phyloP scores from a whole-genome alignment of 192 early-diverging fungal species.

The Blastocladiella britannica region DNA sequence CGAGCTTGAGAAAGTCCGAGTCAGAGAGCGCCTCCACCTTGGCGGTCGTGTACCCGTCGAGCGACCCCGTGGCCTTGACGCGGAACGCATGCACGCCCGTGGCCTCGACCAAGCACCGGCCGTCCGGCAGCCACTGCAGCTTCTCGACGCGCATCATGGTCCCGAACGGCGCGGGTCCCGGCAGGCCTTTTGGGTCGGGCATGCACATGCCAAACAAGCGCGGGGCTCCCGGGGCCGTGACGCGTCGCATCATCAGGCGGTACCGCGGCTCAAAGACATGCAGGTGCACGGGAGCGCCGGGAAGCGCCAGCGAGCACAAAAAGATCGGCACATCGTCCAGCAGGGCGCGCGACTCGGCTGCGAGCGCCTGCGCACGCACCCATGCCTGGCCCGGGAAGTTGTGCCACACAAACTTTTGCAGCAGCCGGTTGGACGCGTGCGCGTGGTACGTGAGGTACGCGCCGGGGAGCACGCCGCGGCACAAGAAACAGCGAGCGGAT shows the following conservation, averaged over 20 bases:
- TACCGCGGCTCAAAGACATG: constrained; percentile 47
- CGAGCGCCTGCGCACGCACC: neutral
- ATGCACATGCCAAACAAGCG: constrained; percentile 32
- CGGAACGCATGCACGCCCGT: constrained; percentile 23
- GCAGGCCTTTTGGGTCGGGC: constrained; percentile 1
- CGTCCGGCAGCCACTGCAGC: constrained; percentile 20
- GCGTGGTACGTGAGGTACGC: neutral
- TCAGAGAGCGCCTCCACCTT: constrained; percentile 25
- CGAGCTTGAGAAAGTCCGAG: constrained; percentile 6
- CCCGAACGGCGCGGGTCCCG: constrained; percentile 11
- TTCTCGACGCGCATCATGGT: constrained; percentile 25
- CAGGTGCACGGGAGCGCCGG: constrained; percentile 31
- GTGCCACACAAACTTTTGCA: neutral
- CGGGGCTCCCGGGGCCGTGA: constrained; percentile 2
- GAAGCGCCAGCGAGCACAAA: constrained; percentile 30
- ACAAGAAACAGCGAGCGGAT: neutral
- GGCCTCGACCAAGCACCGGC: constrained; percentile 26
- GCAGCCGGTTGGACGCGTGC: neutral
- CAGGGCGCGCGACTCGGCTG: constrained; percentile 10
- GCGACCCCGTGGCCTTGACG: constrained; percentile 12
- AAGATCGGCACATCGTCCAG: constrained; percentile 31
- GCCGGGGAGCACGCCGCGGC: neutral
- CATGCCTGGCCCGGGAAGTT: neutral
- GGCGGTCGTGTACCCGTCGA: constrained; percentile 26
- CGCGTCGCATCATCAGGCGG: constrained; percentile 28